Conservation (phyloP, 2,329 filamentous ascomycete species). For the Sclerotiophoma versabilis region DNA sequence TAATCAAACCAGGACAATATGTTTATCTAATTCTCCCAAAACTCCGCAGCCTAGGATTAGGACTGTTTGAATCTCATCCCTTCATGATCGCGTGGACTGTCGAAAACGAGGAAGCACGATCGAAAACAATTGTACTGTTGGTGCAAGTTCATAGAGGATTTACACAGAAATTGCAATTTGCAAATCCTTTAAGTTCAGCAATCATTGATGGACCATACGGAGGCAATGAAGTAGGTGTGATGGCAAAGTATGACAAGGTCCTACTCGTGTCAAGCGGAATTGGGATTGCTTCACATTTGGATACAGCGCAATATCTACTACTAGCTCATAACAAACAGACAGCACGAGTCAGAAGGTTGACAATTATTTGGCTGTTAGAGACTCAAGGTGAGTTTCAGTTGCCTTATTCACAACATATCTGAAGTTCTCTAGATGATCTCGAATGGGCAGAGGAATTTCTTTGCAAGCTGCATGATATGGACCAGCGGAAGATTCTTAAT, state of each 20-base stretch:
- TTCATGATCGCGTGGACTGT: constrained; percentile 16
- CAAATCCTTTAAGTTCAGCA: neutral
- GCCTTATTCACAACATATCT: neutral
- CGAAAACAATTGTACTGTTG: constrained; percentile 5
- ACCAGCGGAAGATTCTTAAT: neutral
- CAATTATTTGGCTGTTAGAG: constrained; percentile 15
- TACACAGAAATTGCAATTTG: neutral
- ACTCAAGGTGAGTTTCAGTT: neutral
- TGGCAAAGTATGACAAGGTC: constrained; percentile 16
- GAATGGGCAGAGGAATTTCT: neutral
- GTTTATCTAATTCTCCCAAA: constrained; percentile 6
- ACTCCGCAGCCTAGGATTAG: neutral
- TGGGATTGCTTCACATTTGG: constrained; percentile 14
- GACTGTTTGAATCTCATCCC: constrained; percentile 14
- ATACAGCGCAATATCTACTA: constrained; percentile 7
- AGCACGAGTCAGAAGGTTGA: constrained; percentile 12
- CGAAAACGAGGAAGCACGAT: neutral
- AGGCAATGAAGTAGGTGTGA: neutral
- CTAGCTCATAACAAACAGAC: constrained; percentile 12
- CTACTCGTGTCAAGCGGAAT: constrained; percentile 14
- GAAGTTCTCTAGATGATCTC: neutral
- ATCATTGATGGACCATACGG: constrained; percentile 12
- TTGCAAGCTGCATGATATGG: neutral
- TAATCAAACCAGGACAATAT: neutral
- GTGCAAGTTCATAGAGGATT: constrained; percentile 1